Evolutionary conservation across 768 basidiomycete species (phyloP).

Genomic region (Lentinula sp.): DNA sequence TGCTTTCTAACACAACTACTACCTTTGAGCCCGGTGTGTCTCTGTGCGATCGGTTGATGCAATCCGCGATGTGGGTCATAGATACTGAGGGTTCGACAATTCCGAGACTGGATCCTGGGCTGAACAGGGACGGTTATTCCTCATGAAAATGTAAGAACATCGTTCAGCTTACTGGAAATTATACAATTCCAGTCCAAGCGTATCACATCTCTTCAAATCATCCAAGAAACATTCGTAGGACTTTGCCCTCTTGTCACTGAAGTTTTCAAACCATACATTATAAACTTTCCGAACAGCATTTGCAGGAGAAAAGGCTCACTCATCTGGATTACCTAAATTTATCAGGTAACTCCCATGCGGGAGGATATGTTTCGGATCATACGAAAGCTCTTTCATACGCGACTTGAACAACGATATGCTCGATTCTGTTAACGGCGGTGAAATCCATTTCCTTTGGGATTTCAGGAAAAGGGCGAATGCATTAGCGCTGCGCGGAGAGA

Average conservation of each 20-base stretch:
- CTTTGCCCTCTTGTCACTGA: slow-evolving; percentile 60
- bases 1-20: slow-evolving; percentile 73
- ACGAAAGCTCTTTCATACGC: slow-evolving; percentile 55
- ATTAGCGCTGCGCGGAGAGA: slow-evolving; percentile 49
- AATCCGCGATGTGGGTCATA: slow-evolving; percentile 59
- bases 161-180: slow-evolving; percentile 72
- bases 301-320: slow-evolving; percentile 33
- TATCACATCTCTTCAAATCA: slow-evolving; percentile 73
- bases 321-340: slow-evolving; percentile 77
- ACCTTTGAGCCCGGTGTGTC: slow-evolving; percentile 42
- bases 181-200: slow-evolving; percentile 65
- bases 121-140: slow-evolving; percentile 14
- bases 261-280: neutral
- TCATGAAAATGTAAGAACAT: neutral
- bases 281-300: no score
- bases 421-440: slow-evolving; percentile 47
- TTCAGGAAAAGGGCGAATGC: slow-evolving; percentile 83
- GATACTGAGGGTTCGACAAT: slow-evolving; percentile 53
- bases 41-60: slow-evolving; percentile 67
- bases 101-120: slow-evolving; percentile 84
- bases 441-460: slow-evolving; percentile 77
- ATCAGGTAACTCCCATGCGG: slow-evolving; percentile 86
- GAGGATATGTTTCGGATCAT: slow-evolving; percentile 55
- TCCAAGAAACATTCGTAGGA: slow-evolving; percentile 79
- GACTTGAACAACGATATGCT: slow-evolving; percentile 55